Percentiles rank a stretch among this genome's conserved stretches.
These are phyloP conservation scores for Thelonectria rubi DNA, from an alignment of 2,329 filamentous ascomycete genomes.

Conservation along the genomic window DNA sequence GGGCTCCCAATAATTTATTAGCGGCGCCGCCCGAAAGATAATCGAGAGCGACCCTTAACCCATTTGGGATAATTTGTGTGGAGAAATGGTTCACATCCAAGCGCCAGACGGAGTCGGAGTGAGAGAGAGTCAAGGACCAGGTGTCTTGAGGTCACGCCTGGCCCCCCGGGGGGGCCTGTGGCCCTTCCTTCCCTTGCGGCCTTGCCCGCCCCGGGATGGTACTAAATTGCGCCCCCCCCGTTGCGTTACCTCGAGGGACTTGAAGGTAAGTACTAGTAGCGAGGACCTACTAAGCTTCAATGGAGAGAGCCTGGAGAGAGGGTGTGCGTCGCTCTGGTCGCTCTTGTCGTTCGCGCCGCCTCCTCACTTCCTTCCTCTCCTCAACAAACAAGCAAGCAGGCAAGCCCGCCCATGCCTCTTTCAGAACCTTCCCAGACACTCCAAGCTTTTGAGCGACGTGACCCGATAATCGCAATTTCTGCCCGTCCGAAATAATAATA, in stretches of 20 bases:
- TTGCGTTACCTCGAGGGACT: no score
- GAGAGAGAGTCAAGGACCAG: background rate
- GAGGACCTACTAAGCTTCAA: no score
- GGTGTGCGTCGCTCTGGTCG: no score
- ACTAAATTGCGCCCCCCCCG: no score
- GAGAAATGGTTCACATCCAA: background rate
- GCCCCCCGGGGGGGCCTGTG: background rate
- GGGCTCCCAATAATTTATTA: slow-evolving; percentile 14
- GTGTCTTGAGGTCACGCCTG: background rate
- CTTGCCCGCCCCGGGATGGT: no score
- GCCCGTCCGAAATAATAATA: slow-evolving; percentile 9
- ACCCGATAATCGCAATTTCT: slow-evolving; percentile 23
- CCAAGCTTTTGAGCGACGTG: background rate
- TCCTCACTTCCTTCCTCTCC: no score
- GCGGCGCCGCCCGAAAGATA: slow-evolving; percentile 11
- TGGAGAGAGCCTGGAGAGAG: no score
- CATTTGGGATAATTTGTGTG: background rate
- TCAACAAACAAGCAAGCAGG: background rate
- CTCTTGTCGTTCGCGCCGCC: no score
- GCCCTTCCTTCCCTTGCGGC: no score
- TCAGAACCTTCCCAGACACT: background rate
- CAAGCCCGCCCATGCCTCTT: background rate
- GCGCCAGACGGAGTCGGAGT: background rate
- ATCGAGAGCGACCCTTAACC: background rate
- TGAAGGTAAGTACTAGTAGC: no score